Base-by-base conservation (phyloP, 805 yeast species). In the Metschnikowia baotianmanensis region DNA sequence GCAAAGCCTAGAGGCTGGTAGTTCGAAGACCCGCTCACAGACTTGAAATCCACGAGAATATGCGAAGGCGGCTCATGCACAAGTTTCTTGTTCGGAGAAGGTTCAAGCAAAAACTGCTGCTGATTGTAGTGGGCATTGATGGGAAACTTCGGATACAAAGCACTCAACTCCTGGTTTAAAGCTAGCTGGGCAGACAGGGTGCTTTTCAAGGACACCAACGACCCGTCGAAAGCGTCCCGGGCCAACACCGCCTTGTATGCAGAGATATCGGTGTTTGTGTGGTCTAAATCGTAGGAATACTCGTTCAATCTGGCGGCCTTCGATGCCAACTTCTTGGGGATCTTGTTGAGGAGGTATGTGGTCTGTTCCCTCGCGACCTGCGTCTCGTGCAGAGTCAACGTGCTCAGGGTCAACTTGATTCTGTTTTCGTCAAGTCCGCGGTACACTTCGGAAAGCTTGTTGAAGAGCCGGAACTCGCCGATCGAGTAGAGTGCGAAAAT, bases 71-170 rank as follows among this genome's bases (percentile, higher is more conserved):
- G 71, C 4, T 74, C 74, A 25, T 71, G 70, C 31, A 62, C 62
- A 49, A 80, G 78, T 43, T 71, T 71, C 28, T 65, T 59, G 50
- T 73, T 71, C 21, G 68, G 65, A 12, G 63, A 59, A 2, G 86
- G 80, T n/a, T 58, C 59, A 40, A 77, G 57, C 2, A 67, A 57
- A 44, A 47, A 67, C 15, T 59, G 58, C 5, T 46, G 42, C n/a
- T 41, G 45, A 32, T 56, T 48, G 30, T 46, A 38, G 44, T 66
- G 71, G 20, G 66, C 64, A 45, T 67, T 60, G 42, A 69, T 59
- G 2, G 95, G 95, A 59, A 78, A 86, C 48, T 80, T 78, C 13
- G 88, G 82, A 9, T 83, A 78, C 43, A 88, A 65, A 0, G 95
- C 90, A 59, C 82, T 74, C 40, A 82, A 71, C 36, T 82, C 65